phyloP scores from a whole-genome alignment of 2,329 filamentous ascomycete species.

The Diaporthe vexans region DNA sequence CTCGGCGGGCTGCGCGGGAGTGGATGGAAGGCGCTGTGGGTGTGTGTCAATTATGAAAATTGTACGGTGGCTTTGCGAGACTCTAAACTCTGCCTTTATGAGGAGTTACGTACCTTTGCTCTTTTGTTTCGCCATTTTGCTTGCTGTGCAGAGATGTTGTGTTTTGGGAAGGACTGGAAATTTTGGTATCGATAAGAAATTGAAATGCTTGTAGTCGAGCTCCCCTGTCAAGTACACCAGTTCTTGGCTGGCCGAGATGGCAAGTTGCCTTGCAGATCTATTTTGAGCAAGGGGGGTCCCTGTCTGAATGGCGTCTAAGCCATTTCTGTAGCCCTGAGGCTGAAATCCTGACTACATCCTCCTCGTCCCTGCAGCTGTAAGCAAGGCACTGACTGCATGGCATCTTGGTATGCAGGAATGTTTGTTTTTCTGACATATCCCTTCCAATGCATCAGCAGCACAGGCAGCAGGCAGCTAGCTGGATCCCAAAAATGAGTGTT shows the following conservation, averaged over 20 bases:
- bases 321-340: constrained; percentile 7
- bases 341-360: constrained; percentile 7
- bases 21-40: constrained; percentile 73
- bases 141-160: background rate
- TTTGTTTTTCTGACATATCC: background rate
- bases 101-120: constrained; percentile 35
- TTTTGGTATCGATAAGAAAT: constrained; percentile 40
- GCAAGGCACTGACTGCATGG: background rate
- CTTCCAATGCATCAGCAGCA: background rate
- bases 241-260: background rate
- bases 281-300: background rate
- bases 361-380: background rate
- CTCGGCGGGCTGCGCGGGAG: constrained; percentile 82
- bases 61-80: background rate
- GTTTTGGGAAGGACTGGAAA: constrained; percentile 7
- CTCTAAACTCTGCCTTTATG: too few species aligned
- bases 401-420: background rate
- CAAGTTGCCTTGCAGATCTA: background rate
- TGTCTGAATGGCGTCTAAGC: background rate
- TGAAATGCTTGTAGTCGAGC: background rate
- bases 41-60: background rate
- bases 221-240: background rate
- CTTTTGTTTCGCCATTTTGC: constrained; percentile 40
- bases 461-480: background rate
- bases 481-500: background rate